Percentiles rank a stretch among this genome's conserved stretches.
Conservation (phyloP, 805 yeast genomes). For the Candida xyloterini region DNA sequence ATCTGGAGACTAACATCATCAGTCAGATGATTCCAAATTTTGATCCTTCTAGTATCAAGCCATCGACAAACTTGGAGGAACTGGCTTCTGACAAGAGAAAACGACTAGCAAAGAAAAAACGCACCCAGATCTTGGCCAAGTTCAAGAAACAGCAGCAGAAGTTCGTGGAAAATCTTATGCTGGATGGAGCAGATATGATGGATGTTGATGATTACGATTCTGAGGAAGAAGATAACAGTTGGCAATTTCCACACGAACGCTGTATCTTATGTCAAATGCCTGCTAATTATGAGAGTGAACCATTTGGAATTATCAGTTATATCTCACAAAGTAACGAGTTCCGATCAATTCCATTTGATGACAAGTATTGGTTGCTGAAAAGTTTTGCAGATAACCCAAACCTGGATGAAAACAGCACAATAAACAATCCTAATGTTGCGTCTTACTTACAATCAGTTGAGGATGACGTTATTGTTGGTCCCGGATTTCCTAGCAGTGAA, state of each 20-base stretch:
- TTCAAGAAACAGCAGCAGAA: conserved; percentile 75
- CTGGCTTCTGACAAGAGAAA: conserved; percentile 57
- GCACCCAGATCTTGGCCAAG: conserved; percentile 68
- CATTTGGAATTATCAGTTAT: conserved; percentile 73
- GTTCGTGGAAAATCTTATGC: conserved; percentile 57
- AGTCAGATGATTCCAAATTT: conserved; percentile 37
- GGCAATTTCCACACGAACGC: conserved; percentile 71
- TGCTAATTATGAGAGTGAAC: conserved; percentile 50
- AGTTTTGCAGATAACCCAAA: conserved; percentile 55
- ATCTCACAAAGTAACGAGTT: conserved; percentile 57
- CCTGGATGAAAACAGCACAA: conserved; percentile 26
- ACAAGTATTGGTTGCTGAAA: conserved; percentile 61
- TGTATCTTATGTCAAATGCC: conserved; percentile 85
- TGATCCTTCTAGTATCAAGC: conserved; percentile 17
- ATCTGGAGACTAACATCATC: conserved; percentile 27
- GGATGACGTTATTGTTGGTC: conserved; percentile 54
- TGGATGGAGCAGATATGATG: conserved; percentile 26
- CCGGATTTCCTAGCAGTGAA: conserved; percentile 55
- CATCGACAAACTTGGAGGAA: conserved; percentile 24
- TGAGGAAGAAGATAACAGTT: conserved; percentile 38
- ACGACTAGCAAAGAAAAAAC: conserved; percentile 64
- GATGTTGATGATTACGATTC: conserved; percentile 44
- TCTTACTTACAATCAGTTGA: conserved; percentile 37
- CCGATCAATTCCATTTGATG: conserved; percentile 61
- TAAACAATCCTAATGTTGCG: conserved; percentile 30